Base-by-base conservation (phyloP, 805 yeast species). In the Debaryomyces hansenii region DNA sequence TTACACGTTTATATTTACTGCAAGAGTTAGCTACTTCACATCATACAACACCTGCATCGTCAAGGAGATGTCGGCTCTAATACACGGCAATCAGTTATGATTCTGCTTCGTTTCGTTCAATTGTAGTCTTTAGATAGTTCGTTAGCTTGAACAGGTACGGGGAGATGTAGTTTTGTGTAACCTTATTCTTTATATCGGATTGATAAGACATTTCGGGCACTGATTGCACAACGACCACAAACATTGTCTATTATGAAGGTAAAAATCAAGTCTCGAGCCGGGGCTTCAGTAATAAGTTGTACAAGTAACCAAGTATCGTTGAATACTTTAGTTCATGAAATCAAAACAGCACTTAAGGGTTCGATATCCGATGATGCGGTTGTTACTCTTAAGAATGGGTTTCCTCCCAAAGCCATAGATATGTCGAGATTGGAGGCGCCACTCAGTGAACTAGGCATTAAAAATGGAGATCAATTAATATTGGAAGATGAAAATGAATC, bases 391-490 rank as follows among this genome's bases (percentile, higher is more conserved):
- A 76, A 77, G 49, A 63, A 54, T 39, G 90, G 91, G 2, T 85
- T 76, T 56, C 92, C 91, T 0, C 87, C 87, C 1, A 76, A 69
- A 48, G 50, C 63, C 1, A 46, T 84, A 2, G 69, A 67, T 20
- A 47, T 72, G 6, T 20, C 45, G 4, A 47, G 50, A 4, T 12
- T n/a, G 12, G 60, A 60, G 20, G 49, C 46, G 46, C 47, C 55
- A 9, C 50, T 82, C 10, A 58, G 51, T 2, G 77, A 70, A 2
- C 50, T 74, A 5, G 84, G 84, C 0, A 66, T 85, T 11, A 64
- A 69, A 39, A 67, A 74, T 44, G 90, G 90, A 2, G 91, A 85
- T 45, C 84, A 78, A 54, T 58, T 85, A 11, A 65, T 74, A 1
- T 62, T 79, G 2, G 75, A 66, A 33, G 51, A 53, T 24, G 54